phyloP scores from a whole-genome alignment of 441 rosid species.

The Biscutella auriculata region DNA sequence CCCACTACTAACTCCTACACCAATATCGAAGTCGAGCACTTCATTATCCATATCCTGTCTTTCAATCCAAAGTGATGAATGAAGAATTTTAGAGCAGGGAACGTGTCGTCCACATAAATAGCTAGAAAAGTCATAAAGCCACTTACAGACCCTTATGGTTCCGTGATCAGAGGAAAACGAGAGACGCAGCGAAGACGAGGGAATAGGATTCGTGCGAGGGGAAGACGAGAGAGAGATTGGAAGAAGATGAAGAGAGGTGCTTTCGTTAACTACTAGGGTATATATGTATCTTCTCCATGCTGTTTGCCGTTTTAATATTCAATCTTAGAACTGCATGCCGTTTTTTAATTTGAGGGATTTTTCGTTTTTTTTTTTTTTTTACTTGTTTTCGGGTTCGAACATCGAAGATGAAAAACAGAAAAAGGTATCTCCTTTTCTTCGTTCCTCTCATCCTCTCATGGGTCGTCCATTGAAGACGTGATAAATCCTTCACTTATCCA shows the following conservation, averaged over 20 bases:
- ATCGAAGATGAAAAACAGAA: background rate
- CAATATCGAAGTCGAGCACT: conserved; percentile 76
- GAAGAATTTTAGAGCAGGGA: background rate
- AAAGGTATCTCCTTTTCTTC: background rate
- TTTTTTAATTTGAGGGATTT: background rate
- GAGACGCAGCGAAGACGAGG: background rate
- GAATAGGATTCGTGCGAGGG: background rate
- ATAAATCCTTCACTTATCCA: background rate
- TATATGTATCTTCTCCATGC: too few species aligned
- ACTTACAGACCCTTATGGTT: background rate
- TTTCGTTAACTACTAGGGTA: too few species aligned
- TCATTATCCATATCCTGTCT: conserved; percentile 53
- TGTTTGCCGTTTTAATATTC: conserved; percentile 14
- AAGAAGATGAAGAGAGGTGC: too few species aligned
- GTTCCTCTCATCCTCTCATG: background rate
- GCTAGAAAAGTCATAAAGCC: too few species aligned
- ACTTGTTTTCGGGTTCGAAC: too few species aligned
- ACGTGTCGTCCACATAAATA: background rate
- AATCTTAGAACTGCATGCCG: conserved; percentile 8
- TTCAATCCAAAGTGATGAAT: background rate
- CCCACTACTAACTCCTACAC: conserved; percentile 38
- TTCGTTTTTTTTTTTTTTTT: background rate
- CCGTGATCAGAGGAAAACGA: background rate
- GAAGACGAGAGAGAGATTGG: background rate
- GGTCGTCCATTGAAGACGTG: background rate